phyloP scores from a whole-genome alignment of 2,329 filamentous ascomycete genomes.

The Bisporella sp. region DNA sequence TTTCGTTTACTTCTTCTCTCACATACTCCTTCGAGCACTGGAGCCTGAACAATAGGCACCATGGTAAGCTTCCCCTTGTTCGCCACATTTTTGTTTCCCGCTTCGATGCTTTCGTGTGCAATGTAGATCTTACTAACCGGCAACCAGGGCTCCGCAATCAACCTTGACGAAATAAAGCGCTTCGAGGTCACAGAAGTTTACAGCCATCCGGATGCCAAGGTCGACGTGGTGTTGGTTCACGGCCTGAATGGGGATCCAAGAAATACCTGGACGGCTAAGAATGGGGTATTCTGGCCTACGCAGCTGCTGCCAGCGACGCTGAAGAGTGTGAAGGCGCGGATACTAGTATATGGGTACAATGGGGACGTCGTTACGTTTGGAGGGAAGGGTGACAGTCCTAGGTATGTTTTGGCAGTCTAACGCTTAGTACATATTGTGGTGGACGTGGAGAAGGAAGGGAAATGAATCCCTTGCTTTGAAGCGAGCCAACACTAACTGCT shows the following conservation, averaged over 20 bases:
- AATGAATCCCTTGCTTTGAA: too few relatives aligned
- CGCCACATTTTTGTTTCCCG: too few relatives aligned
- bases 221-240: slow-evolving; percentile 64
- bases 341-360: slow-evolving; percentile 70
- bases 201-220: slow-evolving; percentile 49
- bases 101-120: too few relatives aligned
- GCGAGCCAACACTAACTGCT: too few relatives aligned
- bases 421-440: too few relatives aligned
- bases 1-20: too few relatives aligned
- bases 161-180: slow-evolving; percentile 38
- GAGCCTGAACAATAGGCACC: too few relatives aligned
- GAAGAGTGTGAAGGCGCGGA: slow-evolving; percentile 48
- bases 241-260: slow-evolving; percentile 61
- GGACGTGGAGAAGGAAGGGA: too few relatives aligned
- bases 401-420: slow-evolving; percentile 7
- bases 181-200: slow-evolving; percentile 55
- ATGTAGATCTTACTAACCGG: too few relatives aligned
- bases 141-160: slow-evolving; percentile 31
- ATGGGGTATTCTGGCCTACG: slow-evolving; percentile 59
- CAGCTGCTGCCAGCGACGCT: slow-evolving; percentile 59
- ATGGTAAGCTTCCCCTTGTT: too few relatives aligned
- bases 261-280: slow-evolving; percentile 51
- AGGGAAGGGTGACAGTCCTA: slow-evolving; percentile 34
- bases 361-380: slow-evolving; percentile 49
- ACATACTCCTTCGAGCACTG: too few relatives aligned